Conservation (phyloP, 257 asterid species). For the Nicotiana tomentosiformis region DNA sequence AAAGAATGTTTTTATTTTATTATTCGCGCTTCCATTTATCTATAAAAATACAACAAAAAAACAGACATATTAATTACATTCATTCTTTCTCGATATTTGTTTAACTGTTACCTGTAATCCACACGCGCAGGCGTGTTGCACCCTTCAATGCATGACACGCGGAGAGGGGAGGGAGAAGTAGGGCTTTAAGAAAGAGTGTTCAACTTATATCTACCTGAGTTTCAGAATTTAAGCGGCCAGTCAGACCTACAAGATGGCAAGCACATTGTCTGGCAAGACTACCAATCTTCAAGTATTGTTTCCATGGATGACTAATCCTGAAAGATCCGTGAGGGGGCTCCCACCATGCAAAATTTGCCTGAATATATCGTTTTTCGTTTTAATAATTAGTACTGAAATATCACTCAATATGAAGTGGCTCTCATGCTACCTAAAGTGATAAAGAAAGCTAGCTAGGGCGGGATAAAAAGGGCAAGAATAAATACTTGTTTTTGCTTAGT, state of each 20-base stretch:
- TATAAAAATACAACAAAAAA: no score
- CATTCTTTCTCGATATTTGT: not conserved
- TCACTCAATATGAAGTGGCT: not conserved
- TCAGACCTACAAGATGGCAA: slow-evolving; percentile 46
- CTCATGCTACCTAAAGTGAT: not conserved
- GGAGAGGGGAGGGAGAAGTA: not conserved
- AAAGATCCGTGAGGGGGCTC: slow-evolving; percentile 40
- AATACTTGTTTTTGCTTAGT: not conserved
- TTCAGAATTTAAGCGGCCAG: slow-evolving; percentile 14
- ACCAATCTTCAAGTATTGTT: slow-evolving; percentile 34
- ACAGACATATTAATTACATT: not conserved
- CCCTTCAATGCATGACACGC: not conserved
- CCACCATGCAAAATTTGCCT: slow-evolving; percentile 91
- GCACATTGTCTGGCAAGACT: slow-evolving; percentile 57
- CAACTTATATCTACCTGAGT: slow-evolving; percentile 15
- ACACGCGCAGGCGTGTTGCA: no score
- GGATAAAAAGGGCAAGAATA: not conserved
- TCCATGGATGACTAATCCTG: slow-evolving; percentile 31
- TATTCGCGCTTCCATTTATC: not conserved
- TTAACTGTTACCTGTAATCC: no score
- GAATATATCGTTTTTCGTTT: no score
- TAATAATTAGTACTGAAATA: no score
- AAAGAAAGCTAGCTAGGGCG: not conserved
- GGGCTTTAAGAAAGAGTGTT: not conserved
- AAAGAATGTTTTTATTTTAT: not conserved